Base-by-base conservation (phyloP, 768 basidiomycete species). In the Lentinula aciculospora region DNA sequence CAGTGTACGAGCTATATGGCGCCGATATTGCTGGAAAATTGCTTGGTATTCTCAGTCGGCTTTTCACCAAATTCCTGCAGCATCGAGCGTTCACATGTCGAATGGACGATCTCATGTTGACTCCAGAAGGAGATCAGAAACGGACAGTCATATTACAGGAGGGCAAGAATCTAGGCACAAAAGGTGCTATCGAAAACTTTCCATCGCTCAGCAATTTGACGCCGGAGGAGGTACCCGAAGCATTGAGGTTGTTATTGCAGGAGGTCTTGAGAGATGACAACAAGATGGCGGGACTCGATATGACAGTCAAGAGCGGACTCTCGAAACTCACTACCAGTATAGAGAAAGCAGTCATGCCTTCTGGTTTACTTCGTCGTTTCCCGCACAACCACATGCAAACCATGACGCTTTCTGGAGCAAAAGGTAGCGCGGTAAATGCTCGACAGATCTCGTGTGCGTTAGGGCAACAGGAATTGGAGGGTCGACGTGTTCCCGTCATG, bases 331-430 rank as follows among this genome's bases (percentile, higher is more conserved):
- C 94, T 19, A 88, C 92, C 51, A 86, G 91, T 13, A 91, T 98
- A 64, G 91, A 92, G 57, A 89, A 97, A 65, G 81, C 84, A 4
- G 89, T 89, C 67, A 82, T 98, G 64, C 97, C 96, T 12, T 76
- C 81, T 49, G 89, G 89, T 32, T 83, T 99, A 48, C 79, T 94
- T 64, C 92, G 95, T 65, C 86, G 89, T 61, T 99, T 99, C 77
- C 97, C 97, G 40, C 85, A 93, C 67, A 99, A 99, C 73, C 87
- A 98, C 82, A 98, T 98, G 97, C 96, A 98, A 71, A 85, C 89
- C 46, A 98, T 98, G 97, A 98, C 95, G 2, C 82, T 91, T 56
- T 98, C 96, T 34, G 97, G 97, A 63, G 97, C 97, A 44, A 99
- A 99, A 73, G 97, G 97, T 53, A 95, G 92, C 60, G 89, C 92